Base-by-base conservation (phyloP, 2,329 filamentous ascomycete species). In the Exophiala oligosperma region DNA sequence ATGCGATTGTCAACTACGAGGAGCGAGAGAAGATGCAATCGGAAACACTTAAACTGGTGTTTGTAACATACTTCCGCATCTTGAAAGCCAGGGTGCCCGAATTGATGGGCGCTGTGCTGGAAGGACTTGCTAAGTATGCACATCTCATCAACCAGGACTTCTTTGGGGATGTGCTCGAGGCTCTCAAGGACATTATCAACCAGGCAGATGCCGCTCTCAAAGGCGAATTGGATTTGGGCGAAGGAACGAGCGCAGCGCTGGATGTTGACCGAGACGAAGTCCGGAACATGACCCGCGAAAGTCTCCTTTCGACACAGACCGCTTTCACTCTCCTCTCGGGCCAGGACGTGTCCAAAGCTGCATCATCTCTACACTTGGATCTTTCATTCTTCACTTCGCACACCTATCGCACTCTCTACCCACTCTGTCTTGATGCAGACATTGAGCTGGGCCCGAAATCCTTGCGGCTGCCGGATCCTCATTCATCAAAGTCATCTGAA, bases 91-190 rank as follows among this genome's bases (percentile, higher is more conserved):
- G 92, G 26, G 82, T 85, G 24, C 87, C 91, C 12, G 85, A 89
- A 65, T 84, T 99, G 17, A 97, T 97, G 91, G 94, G 94, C n/a
- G 92, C 93, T 12, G 92, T 97, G 0, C 83, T 99, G 4, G 94
- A 97, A 77, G 94, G 94, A 28, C 79, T 99, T 23, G 92, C 93
- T 51, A 92, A 92, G 71, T 99, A 96, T 71, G 88, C 92, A 2
- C 94, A 97, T 72, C 82, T 99, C 59, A 99, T 99, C 81, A 99
- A 99, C 77, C 92, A 99, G 71, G 91, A 99, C 71, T 97, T 99
- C 79, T 99, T 99, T 68, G 94, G 93, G 28, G 94, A 99, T 71
- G 81, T 99, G 29, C 84, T 99, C 9, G 94, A 97, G 75, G 93
- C 92, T 0, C 80, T 99, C 40, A 95, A 96, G 73, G 94, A 99